A percentile compares a stretch with the other conserved stretches of the same genome.
phyloP scores from a whole-genome alignment of 192 early-diverging fungal genomes.

The Geranomyces variabilis region DNA sequence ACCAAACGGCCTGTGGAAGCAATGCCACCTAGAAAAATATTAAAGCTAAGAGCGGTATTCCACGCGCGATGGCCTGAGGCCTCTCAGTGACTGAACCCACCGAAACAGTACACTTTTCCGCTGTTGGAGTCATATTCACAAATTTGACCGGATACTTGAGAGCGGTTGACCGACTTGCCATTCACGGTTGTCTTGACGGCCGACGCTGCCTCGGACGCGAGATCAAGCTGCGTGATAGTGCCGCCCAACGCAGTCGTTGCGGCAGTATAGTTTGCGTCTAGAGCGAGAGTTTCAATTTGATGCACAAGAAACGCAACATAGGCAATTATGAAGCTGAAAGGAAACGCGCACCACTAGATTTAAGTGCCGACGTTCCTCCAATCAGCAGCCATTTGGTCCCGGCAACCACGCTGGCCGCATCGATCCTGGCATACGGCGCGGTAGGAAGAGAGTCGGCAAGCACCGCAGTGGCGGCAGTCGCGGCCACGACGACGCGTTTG shows the following conservation, averaged over 20 bases:
- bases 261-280: background rate
- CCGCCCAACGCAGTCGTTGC: background rate
- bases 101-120: conserved; percentile 33
- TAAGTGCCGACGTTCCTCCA: conserved; percentile 21
- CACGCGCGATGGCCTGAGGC: too few species aligned
- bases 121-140: conserved; percentile 15
- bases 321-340: too few species aligned
- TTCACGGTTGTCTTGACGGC: background rate
- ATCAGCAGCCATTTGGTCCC: conserved; percentile 24
- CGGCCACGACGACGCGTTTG: background rate
- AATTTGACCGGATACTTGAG: conserved; percentile 16
- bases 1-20: background rate
- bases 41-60: too few species aligned
- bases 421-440: conserved; percentile 11
- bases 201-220: background rate
- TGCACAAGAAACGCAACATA: too few species aligned
- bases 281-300: background rate
- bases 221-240: conserved; percentile 18
- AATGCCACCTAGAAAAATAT: conserved; percentile 1
- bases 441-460: background rate
- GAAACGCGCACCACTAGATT: background rate
- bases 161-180: conserved; percentile 19
- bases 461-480: background rate
- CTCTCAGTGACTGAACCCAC: too few species aligned
- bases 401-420: conserved; percentile 26